Base-by-base conservation (phyloP, 306 rosid species). In the Lathyrus oleraceus region DNA sequence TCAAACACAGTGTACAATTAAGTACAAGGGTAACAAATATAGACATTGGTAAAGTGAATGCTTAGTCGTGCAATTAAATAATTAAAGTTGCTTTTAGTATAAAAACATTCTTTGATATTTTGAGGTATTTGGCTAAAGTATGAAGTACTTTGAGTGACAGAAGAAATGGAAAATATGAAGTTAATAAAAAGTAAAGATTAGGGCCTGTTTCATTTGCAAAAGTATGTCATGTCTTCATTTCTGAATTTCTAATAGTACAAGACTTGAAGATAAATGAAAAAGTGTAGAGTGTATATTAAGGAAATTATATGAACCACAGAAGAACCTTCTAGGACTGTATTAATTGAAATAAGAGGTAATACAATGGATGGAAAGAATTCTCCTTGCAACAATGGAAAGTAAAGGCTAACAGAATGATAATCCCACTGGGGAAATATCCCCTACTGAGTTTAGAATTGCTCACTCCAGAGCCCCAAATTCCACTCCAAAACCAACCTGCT, bases 131-230 rank as follows among this genome's bases (percentile, higher is more conserved):
- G 15, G 15, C 16, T 42, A 52, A 35, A 35, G 14, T 10, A 25
- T 57, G 62, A 57, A 57, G 17, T 51, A 51, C 38, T 25, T 27
- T 57, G 17, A 57, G 62, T 5, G 19, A 56, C 61, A 56, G 38
- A 4, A 13, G 38, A 48, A 48, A 48, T n/a, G 9, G 43, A 38
- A 61, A 17, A 16, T 36, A 10, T 4, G 32, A 59, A 7, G 1
- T 30, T 15, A 8, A 17, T 61, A 10, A 4, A 35, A 35, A 59
- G 11, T n/a, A 60, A 61, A 61, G 30, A 32, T 15, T 4, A 53
- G 7, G 8, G 15, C 35, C 8, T 25, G 30, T 53, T 23, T 20
- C 16, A 10, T 53, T 10, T 25, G 17, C 38, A 30, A 59, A 27
- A 14, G 14, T 30, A 15, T 6, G 14, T 28, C 35, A 10, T 2